These are phyloP conservation scores for Geosiphon pyriformis DNA, from an alignment of 192 early-diverging fungal species.

Conservation along the genomic window DNA sequence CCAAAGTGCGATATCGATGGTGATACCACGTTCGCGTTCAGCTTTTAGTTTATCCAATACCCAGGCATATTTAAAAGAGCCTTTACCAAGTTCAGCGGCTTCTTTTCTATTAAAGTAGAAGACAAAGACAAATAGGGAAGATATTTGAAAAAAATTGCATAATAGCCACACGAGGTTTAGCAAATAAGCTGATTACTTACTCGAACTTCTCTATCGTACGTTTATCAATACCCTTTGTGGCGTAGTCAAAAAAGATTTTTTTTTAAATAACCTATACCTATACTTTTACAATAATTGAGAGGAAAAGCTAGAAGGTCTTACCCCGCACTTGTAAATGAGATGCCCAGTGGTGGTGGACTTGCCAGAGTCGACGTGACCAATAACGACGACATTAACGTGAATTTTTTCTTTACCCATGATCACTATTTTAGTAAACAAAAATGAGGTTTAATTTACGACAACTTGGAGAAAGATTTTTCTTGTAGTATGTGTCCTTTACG, in stretches of 20 bases:
- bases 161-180: not conserved
- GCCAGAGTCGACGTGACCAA: constrained; percentile 99
- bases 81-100: constrained; percentile 97
- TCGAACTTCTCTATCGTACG: constrained; percentile 94
- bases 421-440: not conserved
- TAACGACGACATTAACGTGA: constrained; percentile 93
- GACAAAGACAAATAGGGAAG: not conserved
- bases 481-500: not conserved
- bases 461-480: not conserved
- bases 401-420: constrained; percentile 72
- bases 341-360: constrained; percentile 99
- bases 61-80: constrained; percentile 99
- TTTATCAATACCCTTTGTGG: constrained; percentile 72
- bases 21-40: constrained; percentile 99
- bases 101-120: constrained; percentile 60
- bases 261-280: not conserved
- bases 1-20: constrained; percentile 97
- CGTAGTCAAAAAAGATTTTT: not conserved
- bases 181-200: constrained; percentile 8
- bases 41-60: constrained; percentile 99
- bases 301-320: constrained; percentile 24
- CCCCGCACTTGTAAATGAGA: constrained; percentile 99
- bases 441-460: not conserved
- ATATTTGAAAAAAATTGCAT: not conserved
- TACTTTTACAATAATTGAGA: not conserved